These are phyloP conservation scores for Panellus pusillus DNA, from an alignment of 768 basidiomycete genomes.

Conservation along the genomic window DNA sequence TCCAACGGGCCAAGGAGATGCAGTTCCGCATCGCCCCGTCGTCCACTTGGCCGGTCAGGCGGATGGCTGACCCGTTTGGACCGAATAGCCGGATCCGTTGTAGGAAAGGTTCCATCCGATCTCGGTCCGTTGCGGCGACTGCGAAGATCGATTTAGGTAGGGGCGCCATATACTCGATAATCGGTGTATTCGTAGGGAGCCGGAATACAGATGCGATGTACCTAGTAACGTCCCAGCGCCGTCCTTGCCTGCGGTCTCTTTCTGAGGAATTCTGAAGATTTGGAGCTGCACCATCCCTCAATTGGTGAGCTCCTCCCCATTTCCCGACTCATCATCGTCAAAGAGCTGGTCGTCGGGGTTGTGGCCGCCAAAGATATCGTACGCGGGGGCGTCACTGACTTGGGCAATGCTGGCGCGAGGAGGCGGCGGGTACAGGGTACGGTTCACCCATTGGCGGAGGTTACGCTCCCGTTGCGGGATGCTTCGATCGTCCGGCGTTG, in stretches of 20 bases:
- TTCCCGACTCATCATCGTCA: no score
- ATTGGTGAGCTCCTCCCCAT: no score
- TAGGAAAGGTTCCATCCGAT: conserved; percentile 1
- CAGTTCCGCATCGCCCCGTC: no score
- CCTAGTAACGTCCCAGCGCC: no score
- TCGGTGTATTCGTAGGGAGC: no score
- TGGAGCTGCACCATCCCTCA: no score
- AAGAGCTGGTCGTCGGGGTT: no score
- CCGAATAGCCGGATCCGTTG: conserved; percentile 10
- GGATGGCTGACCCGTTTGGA: not conserved
- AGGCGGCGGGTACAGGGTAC: not conserved
- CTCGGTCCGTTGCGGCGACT: not conserved
- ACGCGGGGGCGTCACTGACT: not conserved
- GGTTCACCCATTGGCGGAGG: not conserved
- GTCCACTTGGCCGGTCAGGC: conserved; percentile 3
- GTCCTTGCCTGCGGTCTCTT: no score
- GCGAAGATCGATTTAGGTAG: not conserved
- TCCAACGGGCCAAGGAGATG: conserved; percentile 5
- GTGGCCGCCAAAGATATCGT: no score
- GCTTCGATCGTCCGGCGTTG: not conserved
- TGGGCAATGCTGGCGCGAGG: not conserved
- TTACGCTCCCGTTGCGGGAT: not conserved
- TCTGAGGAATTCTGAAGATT: no score
- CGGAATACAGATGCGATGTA: no score
- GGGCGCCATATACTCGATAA: not conserved